phyloP scores from a whole-genome alignment of 768 basidiomycete species.

The Podaxis sp. region DNA sequence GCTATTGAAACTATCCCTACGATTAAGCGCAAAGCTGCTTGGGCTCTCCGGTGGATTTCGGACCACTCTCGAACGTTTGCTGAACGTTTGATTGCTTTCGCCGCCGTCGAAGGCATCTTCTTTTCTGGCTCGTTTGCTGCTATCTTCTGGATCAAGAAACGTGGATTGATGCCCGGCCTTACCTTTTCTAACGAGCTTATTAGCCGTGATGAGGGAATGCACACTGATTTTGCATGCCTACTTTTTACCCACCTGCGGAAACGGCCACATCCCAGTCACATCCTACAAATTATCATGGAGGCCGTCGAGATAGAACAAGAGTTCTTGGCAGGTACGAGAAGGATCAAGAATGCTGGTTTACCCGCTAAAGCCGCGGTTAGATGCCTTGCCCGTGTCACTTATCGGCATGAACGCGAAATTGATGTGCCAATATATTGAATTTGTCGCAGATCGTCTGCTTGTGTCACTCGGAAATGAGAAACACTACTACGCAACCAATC shows the following conservation, averaged over 20 bases:
- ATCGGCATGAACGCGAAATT: constrained; percentile 91
- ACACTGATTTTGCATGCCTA: constrained; percentile 94
- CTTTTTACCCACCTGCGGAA: constrained; percentile 81
- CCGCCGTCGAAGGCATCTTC: constrained; percentile 92
- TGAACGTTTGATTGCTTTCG: constrained; percentile 90
- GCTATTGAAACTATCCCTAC: constrained; percentile 89
- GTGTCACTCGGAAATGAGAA: constrained; percentile 83
- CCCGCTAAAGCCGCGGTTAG: constrained; percentile 30
- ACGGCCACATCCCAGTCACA: constrained; percentile 77
- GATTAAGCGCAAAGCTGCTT: constrained; percentile 87
- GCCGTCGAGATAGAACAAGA: constrained; percentile 88
- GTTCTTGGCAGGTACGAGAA: constrained; percentile 68
- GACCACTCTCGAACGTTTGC: constrained; percentile 78
- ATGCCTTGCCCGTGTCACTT: constrained; percentile 80
- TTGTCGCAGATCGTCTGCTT: constrained; percentile 87
- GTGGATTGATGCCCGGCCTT: constrained; percentile 95
- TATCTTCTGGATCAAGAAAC: constrained; percentile 97
- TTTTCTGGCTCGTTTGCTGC: constrained; percentile 82
- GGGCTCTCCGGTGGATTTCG: constrained; percentile 91
- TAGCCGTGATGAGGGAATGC: constrained; percentile 93
- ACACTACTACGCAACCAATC: constrained; percentile 73
- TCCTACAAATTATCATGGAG: constrained; percentile 71
- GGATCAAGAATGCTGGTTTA: background rate
- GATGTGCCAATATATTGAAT: constrained; percentile 94
- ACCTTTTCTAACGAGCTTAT: constrained; percentile 98